Base-by-base conservation (phyloP, 495 filamentous ascomycete genomes). In the Penicillium bovifimosum region DNA sequence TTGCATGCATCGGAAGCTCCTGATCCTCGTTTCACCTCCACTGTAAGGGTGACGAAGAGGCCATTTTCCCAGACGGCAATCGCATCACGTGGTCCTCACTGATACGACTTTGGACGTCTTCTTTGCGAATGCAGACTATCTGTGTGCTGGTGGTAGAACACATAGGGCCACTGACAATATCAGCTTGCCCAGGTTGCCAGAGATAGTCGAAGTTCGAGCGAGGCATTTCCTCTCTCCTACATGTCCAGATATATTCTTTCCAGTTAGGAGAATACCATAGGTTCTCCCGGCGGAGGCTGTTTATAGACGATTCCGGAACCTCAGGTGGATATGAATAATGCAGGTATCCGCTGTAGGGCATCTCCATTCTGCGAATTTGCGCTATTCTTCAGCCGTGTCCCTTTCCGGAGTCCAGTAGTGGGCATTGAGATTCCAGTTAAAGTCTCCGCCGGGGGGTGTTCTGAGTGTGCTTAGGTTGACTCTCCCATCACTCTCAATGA, bases 241-340 rank as follows among this genome's bases (percentile, higher is more conserved):
- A 33, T 3, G 42, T 33, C 29, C 42, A 45, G 8, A 45, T 18
- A 29, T 45, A 33, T 14, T 45, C 28, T 45, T 45, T 45, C 42
- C 42, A 45, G 28, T 45, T 34, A 9, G 42, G 28, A 20, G 42
- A 45, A 45, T 45, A 45, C 42, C 28, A 45, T 17, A 45, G 42
- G 13, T 33, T 20, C 29, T 45, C 42, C 42, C 7, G 3, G 16
- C 6, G 36, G 9, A 45, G 42, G 16, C 42, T 45, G 29, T 33
- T 32, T 7, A 45, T 24, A 16, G 33, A 45, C 33, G 42, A 8
- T 13, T 2, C 28, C 42, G 14, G 42, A 45, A 45, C 8, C 42
- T 45, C n/a, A n/a, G n/a, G n/a, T n/a, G 42, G 33, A 45, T 45
- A 29, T 45, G 42, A 32, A 45, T 20, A 34, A 45, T 45, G 28